Percentiles rank a stretch among this genome's conserved stretches.
Evolutionary conservation across 192 early-diverging fungal species (phyloP).

Genomic region (Backusella australiensis): DNA sequence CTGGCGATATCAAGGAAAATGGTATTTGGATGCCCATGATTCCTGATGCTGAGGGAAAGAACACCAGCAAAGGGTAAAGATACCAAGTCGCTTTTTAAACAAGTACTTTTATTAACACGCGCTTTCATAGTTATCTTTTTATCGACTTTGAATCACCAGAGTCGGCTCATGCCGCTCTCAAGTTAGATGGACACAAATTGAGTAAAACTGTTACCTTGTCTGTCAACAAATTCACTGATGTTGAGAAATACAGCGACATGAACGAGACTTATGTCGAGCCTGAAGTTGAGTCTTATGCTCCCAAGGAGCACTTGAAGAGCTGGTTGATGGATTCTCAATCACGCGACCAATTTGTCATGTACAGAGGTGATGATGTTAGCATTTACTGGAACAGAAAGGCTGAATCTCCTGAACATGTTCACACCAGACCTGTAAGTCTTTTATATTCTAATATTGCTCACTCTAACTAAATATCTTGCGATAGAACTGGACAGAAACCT

Average conservation of each 20-base stretch:
- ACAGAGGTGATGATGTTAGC: slow-evolving; percentile 78
- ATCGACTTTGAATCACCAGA: slow-evolving; percentile 89
- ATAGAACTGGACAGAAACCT: slow-evolving; percentile 93
- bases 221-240: slow-evolving; percentile 90
- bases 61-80: slow-evolving; percentile 66
- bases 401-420: slow-evolving; percentile 76
- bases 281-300: slow-evolving; percentile 61
- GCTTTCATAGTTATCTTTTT: slow-evolving; percentile 65
- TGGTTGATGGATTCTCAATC: slow-evolving; percentile 84
- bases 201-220: slow-evolving; percentile 79
- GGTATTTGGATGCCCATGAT: slow-evolving; percentile 91
- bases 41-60: slow-evolving; percentile 57
- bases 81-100: no score
- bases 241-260: slow-evolving; percentile 77
- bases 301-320: slow-evolving; percentile 85
- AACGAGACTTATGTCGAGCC: slow-evolving; percentile 79
- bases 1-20: slow-evolving; percentile 76
- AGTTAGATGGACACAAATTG: slow-evolving; percentile 75
- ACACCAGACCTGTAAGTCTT: slow-evolving; percentile 51
- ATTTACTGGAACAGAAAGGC: slow-evolving; percentile 91
- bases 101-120: neutral
- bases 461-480: neutral
- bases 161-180: slow-evolving; percentile 77
- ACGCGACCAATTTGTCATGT: slow-evolving; percentile 91
- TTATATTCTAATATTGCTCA: neutral